phyloP scores from a whole-genome alignment of 306 rosid species.

The Alnus rubra region DNA sequence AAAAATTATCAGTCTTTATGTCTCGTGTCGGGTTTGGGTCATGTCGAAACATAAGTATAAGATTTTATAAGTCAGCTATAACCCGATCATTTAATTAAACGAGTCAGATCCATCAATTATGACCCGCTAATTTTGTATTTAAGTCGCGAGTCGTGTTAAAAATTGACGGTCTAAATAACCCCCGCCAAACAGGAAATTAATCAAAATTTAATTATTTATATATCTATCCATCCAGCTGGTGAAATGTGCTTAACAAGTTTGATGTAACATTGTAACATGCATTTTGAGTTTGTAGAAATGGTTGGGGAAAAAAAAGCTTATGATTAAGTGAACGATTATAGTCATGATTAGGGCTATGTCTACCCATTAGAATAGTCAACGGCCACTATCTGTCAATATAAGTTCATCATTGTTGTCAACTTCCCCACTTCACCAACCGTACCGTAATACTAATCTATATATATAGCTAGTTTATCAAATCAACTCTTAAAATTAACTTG shows the following conservation, averaged over 20 bases:
- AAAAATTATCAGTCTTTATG: too few species aligned
- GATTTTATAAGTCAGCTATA: too few species aligned
- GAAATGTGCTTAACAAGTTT: background rate
- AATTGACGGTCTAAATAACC: too few species aligned
- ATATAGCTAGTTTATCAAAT: conserved; percentile 14
- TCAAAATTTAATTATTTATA: too few species aligned
- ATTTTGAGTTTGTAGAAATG: conserved; percentile 10
- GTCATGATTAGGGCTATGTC: conserved; percentile 37
- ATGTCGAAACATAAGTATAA: too few species aligned
- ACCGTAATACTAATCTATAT: conserved; percentile 20
- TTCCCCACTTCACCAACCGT: conserved; percentile 54
- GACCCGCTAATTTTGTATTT: too few species aligned
- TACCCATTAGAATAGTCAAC: conserved; percentile 41
- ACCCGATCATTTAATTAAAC: too few species aligned
- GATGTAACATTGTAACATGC: background rate
- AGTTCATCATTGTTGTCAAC: conserved; percentile 48
- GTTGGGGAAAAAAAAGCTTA: conserved; percentile 2
- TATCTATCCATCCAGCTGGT: background rate
- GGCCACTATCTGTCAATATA: conserved; percentile 41
- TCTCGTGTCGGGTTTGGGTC: too few species aligned
- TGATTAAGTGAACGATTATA: conserved; percentile 30
- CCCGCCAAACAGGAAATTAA: too few species aligned
- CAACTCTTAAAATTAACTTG: conserved; percentile 32
- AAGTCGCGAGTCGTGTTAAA: too few species aligned
- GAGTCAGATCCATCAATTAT: too few species aligned